Evolutionary conservation across 1,284 basidiomycete species (phyloP).

Genomic region (Uromyces viciae-fabae): DNA sequence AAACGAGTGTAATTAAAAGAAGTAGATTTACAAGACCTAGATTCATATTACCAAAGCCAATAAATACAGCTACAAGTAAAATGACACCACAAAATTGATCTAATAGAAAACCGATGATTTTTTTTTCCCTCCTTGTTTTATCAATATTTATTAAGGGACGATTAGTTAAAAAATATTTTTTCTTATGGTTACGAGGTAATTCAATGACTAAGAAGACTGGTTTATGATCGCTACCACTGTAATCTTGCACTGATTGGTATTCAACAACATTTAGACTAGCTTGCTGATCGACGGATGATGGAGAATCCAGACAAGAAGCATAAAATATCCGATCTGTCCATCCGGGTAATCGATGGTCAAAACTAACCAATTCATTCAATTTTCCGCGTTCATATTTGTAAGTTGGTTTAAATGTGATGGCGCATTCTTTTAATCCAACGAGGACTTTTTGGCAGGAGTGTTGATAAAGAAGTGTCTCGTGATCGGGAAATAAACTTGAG

Average conservation of each 20-base stretch:
- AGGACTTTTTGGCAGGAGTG: conserved; percentile 65
- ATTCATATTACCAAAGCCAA: conserved; percentile 67
- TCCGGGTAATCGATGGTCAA: conserved; percentile 63
- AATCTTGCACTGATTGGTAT: conserved; percentile 30
- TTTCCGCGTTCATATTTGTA: conserved; percentile 81
- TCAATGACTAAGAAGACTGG: conserved; percentile 54
- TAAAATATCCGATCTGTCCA: conserved; percentile 96
- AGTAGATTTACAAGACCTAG: conserved; percentile 45
- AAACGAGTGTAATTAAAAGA: too few relatives aligned
- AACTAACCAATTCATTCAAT: conserved; percentile 65
- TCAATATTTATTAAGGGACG: conserved; percentile 47
- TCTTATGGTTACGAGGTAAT: conserved; percentile 46
- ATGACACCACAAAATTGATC: conserved; percentile 69
- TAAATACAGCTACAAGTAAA: conserved; percentile 68
- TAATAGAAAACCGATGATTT: conserved; percentile 63
- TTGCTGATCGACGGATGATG: not conserved
- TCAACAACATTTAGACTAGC: not conserved
- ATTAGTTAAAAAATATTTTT: conserved; percentile 58
- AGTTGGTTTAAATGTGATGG: conserved; percentile 78
- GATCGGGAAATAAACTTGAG: conserved; percentile 62
- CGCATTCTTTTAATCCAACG: conserved; percentile 71
- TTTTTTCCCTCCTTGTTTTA: conserved; percentile 61
- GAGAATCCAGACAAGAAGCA: conserved; percentile 54
- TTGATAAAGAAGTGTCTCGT: conserved; percentile 71
- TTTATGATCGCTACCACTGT: conserved; percentile 51